Conservation (phyloP, 2,329 filamentous ascomycete species). For the Nemania serpens region DNA sequence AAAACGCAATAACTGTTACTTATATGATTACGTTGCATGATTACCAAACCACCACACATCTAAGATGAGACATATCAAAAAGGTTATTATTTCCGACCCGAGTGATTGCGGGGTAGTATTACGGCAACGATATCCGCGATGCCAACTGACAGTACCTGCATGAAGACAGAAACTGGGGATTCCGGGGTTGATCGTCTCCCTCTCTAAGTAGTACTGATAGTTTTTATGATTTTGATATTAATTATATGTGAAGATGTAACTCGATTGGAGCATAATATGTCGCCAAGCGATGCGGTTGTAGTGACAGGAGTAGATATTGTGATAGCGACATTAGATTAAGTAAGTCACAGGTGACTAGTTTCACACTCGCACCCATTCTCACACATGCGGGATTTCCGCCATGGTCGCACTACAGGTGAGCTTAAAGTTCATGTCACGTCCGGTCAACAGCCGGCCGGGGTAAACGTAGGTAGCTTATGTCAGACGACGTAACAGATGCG, state of each 20-base stretch:
- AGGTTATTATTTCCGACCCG: background rate
- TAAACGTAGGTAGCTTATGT: conserved; percentile 4
- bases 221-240: background rate
- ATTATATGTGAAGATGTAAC: background rate
- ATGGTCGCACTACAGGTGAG: too few relatives aligned
- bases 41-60: too few relatives aligned
- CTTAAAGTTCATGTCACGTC: too few relatives aligned
- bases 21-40: too few relatives aligned
- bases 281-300: background rate
- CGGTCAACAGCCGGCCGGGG: background rate
- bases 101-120: background rate
- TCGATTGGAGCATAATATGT: background rate
- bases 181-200: too few relatives aligned
- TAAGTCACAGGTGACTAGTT: too few relatives aligned
- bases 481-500: background rate
- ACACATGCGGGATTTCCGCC: too few relatives aligned
- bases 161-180: background rate
- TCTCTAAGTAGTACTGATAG: background rate
- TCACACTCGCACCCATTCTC: too few relatives aligned
- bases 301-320: background rate
- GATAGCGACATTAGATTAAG: background rate
- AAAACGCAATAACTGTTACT: too few relatives aligned
- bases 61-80: too few relatives aligned
- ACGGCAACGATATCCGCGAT: background rate
- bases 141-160: background rate